These are phyloP conservation scores for Cornus kousa DNA, from an alignment of 148 eudicot genomes.

Conservation along the genomic window DNA sequence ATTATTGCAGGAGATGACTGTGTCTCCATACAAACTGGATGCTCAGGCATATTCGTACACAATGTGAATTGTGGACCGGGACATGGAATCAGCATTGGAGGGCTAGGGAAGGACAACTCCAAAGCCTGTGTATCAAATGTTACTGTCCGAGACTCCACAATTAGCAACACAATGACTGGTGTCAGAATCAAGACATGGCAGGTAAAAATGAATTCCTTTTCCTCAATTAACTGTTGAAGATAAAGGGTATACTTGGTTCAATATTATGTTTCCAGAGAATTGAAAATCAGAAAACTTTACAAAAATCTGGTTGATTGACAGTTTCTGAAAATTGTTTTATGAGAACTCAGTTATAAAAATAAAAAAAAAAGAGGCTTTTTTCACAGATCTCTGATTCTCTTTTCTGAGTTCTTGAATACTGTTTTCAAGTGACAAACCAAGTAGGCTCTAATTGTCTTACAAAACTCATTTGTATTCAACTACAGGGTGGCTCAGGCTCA, in stretches of 20 bases:
- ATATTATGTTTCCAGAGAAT: too few relatives aligned
- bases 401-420: too few relatives aligned
- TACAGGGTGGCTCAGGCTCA: conserved; percentile 37
- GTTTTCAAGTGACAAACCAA: too few relatives aligned
- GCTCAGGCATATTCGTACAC: conserved; percentile 24
- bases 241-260: too few relatives aligned
- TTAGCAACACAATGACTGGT: conserved; percentile 28
- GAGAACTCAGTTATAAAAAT: too few relatives aligned
- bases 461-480: too few relatives aligned
- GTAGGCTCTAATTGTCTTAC: not conserved
- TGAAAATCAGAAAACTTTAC: too few relatives aligned
- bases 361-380: too few relatives aligned
- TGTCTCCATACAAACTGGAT: conserved; percentile 40
- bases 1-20: conserved; percentile 34
- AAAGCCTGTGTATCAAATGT: conserved; percentile 37
- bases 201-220: conserved; percentile 10
- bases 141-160: conserved; percentile 27
- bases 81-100: conserved; percentile 41
- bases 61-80: conserved; percentile 38
- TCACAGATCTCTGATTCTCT: too few relatives aligned
- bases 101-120: conserved; percentile 30
- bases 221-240: not conserved
- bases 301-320: too few relatives aligned
- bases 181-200: conserved; percentile 47
- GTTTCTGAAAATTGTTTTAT: too few relatives aligned